Evolutionary conservation across 2,329 filamentous ascomycete species (phyloP).

Genomic region (Blastomyces gilchristii): DNA sequence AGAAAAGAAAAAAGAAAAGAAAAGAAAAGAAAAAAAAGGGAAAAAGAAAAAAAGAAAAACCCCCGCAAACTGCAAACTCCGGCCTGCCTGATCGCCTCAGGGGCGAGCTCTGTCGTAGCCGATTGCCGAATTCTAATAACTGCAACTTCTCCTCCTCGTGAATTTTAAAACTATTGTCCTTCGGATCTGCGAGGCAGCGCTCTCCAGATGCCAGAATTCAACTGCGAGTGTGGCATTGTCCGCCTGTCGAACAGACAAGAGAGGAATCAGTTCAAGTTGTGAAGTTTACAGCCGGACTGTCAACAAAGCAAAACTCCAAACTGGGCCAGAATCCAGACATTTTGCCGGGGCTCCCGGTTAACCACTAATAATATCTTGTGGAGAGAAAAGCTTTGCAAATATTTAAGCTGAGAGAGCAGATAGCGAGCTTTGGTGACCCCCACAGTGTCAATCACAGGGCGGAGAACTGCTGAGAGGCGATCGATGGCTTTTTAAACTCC

Average conservation of each 20-base stretch:
- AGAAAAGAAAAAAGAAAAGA: too few relatives aligned
- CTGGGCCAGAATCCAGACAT: too few relatives aligned
- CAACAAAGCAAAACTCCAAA: not conserved
- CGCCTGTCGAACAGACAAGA: not conserved
- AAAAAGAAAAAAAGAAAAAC: too few relatives aligned
- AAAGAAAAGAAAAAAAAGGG: too few relatives aligned
- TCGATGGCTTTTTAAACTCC: not conserved
- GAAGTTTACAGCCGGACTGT: not conserved
- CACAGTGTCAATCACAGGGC: not conserved
- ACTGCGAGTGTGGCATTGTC: not conserved
- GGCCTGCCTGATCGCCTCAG: too few relatives aligned
- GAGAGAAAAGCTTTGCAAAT: too few relatives aligned
- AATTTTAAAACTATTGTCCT: too few relatives aligned
- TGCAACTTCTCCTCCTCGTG: not conserved
- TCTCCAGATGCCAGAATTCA: not conserved
- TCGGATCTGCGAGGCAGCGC: too few relatives aligned
- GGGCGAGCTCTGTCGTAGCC: too few relatives aligned
- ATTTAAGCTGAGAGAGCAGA: not conserved
- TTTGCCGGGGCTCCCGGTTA: too few relatives aligned
- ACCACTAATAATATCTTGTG: too few relatives aligned
- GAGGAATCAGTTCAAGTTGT: not conserved
- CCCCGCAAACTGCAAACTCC: not conserved
- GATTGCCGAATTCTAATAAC: too few relatives aligned
- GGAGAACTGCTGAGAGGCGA: not conserved
- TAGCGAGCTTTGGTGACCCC: not conserved